Evolutionary conservation across 352 stramenopile genomes (phyloP).

Genomic region (Phytophthora sansomeana): DNA sequence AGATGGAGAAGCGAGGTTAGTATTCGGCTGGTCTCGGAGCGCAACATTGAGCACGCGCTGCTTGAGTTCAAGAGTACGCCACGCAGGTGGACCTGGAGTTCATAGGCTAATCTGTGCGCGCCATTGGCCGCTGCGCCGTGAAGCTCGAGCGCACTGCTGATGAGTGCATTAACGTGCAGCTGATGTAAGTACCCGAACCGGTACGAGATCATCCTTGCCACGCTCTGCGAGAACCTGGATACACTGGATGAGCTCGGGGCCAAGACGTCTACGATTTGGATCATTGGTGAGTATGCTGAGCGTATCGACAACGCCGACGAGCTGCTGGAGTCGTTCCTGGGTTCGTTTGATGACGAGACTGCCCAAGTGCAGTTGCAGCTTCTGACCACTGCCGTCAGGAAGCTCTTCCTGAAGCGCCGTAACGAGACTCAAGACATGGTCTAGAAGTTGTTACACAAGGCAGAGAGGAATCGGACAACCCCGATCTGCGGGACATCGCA

Average conservation of each 20-base stretch:
- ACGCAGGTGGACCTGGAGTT: slow-evolving; percentile 99
- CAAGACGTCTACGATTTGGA: slow-evolving; percentile 99
- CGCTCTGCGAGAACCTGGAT: slow-evolving; percentile 99
- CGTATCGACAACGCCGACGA: slow-evolving; percentile 99
- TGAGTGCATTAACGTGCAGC: slow-evolving; percentile 98
- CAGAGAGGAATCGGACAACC: slow-evolving; percentile 98
- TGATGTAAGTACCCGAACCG: slow-evolving; percentile 99
- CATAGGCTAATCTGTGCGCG: slow-evolving; percentile 96
- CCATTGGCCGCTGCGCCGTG: slow-evolving; percentile 98
- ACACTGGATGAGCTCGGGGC: slow-evolving; percentile 98
- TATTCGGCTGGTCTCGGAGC: slow-evolving; percentile 97
- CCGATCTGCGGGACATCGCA: slow-evolving; percentile 97
- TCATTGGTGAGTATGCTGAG: slow-evolving; percentile 99
- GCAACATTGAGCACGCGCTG: slow-evolving; percentile 99
- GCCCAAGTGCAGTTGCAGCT: slow-evolving; percentile 97
- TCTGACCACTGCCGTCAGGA: slow-evolving; percentile 98
- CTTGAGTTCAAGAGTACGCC: slow-evolving; percentile 99
- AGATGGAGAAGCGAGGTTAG: slow-evolving; percentile 99
- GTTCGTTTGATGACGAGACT: slow-evolving; percentile 98
- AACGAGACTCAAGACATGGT: slow-evolving; percentile 97
- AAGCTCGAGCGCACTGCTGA: slow-evolving; percentile 98
- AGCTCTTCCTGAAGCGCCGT: slow-evolving; percentile 98
- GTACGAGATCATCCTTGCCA: slow-evolving; percentile 99
- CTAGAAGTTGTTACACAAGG: slow-evolving; percentile 97
- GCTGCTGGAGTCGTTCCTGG: slow-evolving; percentile 98